phyloP scores from a whole-genome alignment of 75 land plant species.

The Pinus albicaulis region DNA sequence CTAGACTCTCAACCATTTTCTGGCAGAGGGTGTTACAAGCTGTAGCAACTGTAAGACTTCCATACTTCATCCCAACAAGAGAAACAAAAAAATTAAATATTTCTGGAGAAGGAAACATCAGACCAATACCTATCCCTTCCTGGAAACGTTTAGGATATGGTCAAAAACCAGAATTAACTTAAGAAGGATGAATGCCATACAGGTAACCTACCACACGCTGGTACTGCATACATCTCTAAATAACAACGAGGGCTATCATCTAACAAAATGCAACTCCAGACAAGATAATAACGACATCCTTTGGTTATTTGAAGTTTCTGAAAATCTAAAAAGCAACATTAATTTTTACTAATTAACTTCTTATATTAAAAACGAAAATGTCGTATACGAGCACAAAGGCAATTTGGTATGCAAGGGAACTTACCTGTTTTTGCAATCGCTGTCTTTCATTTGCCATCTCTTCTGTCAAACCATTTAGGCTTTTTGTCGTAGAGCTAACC shows the following conservation, averaged over 20 bases:
- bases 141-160: not conserved
- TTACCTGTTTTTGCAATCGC: slow-evolving; percentile 45
- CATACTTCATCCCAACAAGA: not conserved
- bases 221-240: not conserved
- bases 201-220: not conserved
- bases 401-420: not conserved
- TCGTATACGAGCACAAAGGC: not conserved
- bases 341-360: not conserved
- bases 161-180: not conserved
- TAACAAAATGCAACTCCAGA: not conserved
- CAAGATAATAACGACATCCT: not conserved
- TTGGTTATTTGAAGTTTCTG: not conserved
- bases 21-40: not conserved
- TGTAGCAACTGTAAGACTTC: not conserved
- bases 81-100: not conserved
- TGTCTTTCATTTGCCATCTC: slow-evolving; percentile 29
- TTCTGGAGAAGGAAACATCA: not conserved
- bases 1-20: not conserved
- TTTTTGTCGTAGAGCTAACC: slow-evolving; percentile 24
- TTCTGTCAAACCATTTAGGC: slow-evolving; percentile 33
- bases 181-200: not conserved
- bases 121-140: not conserved
- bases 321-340: not conserved
- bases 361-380: not conserved
- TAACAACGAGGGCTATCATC: not conserved